Conservation (phyloP, 2,329 filamentous ascomycete species). For the Ambrosiella xylebori region DNA sequence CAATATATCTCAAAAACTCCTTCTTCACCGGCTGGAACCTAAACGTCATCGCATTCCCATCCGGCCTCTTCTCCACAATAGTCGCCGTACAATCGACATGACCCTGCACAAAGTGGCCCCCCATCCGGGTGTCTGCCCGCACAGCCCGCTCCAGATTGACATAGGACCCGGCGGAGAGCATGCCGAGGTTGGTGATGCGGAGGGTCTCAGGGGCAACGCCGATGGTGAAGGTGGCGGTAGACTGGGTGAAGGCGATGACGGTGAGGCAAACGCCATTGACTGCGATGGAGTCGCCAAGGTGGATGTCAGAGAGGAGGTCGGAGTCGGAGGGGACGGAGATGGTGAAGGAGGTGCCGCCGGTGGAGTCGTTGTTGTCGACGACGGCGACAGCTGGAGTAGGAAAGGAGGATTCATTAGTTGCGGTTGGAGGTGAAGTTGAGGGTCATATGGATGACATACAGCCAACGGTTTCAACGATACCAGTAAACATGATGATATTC, state of each 20-base stretch:
- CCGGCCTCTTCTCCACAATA: slow-evolving; percentile 53
- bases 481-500: slow-evolving; percentile 62
- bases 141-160: slow-evolving; percentile 95
- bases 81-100: slow-evolving; percentile 83
- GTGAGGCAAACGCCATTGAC: slow-evolving; percentile 95
- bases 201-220: slow-evolving; percentile 92
- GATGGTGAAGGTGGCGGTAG: slow-evolving; percentile 54
- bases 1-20: slow-evolving; percentile 65
- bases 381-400: slow-evolving; percentile 52
- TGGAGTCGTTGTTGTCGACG: slow-evolving; percentile 63
- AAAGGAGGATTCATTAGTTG: background rate
- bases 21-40: slow-evolving; percentile 56
- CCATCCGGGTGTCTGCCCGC: slow-evolving; percentile 82
- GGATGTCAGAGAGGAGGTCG: slow-evolving; percentile 64
- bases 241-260: slow-evolving; percentile 41
- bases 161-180: slow-evolving; percentile 42
- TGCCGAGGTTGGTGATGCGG: slow-evolving; percentile 84
- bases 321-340: slow-evolving; percentile 52
- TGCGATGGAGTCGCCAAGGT: slow-evolving; percentile 82
- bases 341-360: slow-evolving; percentile 78
- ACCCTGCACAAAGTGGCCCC: slow-evolving; percentile 93
- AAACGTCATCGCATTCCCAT: slow-evolving; percentile 83
- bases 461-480: slow-evolving; percentile 82
- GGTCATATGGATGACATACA: slow-evolving; percentile 37
- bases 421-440: background rate